Base-by-base conservation (phyloP, 108 stramenopile species). In the Phaeodactylum tricornutum region DNA sequence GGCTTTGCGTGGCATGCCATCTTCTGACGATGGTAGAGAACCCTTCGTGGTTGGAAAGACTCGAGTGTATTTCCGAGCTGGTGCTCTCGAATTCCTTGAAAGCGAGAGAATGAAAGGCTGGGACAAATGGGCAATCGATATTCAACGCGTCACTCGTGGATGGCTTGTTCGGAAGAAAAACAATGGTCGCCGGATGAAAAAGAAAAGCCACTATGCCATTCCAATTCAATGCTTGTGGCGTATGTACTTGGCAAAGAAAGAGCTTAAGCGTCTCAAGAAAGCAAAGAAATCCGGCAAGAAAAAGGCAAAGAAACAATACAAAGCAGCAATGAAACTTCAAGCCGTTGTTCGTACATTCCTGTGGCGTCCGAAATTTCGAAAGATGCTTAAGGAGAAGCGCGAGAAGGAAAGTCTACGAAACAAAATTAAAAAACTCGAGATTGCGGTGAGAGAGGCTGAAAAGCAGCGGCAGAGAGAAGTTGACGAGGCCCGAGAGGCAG, bases 81-180 rank as follows among this genome's bases (percentile, higher is more conserved):
- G 90, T 30, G 88, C 81, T 25, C 72, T 95, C 19, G 93, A 95
- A 45, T 75, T 47, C 38, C 67, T 92, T 7, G 86, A 95, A 48
- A 64, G 62, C 43, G 42, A 80, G 20, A 67, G 79, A 23, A 57
- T 66, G 14, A 61, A 67, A 45, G 69, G 59, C 34, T 53, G 69
- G 58, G 72, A 69, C 35, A 44, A 75, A 44, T 67, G 66, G 53
- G 53, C 53, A 2, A 17, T 55, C 16, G 41, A 55, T 29, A 16
- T 55, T 16, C 53, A 55, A 28, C 40, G 41, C 9, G 26, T 34
- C 14, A 43, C 56, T 2, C 56, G 56, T 47, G 44, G 46, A 35
- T 57, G 46, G 33, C 33, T 57, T 5, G 56, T 57, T 3, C 29
- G 50, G 12, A 50, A 46, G 25, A 24, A 14, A 29, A 32, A 28